Evolutionary conservation across 202 grass and related monocot genomes (phyloP).

Genomic region (Thinopyrum obtusiflorum): DNA sequence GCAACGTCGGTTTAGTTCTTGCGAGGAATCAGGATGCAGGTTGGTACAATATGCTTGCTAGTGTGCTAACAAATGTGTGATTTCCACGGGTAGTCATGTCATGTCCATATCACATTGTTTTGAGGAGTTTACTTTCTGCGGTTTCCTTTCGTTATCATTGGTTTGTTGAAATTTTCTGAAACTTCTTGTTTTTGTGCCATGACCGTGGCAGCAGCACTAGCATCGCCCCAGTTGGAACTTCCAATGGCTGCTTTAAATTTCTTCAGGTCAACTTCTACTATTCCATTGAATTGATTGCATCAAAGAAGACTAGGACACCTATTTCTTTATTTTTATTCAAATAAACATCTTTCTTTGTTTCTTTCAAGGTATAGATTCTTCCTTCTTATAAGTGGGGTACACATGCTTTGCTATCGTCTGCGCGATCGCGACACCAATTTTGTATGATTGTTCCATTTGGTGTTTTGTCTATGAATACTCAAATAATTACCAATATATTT

Average conservation of each 20-base stretch:
- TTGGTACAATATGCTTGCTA: neutral
- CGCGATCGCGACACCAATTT: neutral
- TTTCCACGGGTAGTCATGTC: neutral
- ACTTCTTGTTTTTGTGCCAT: neutral
- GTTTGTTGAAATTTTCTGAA: conserved; percentile 8
- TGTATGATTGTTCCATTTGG: conserved; percentile 1
- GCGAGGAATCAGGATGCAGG: neutral
- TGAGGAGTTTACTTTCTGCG: neutral
- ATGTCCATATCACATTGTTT: conserved; percentile 6
- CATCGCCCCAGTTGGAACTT: conserved; percentile 15
- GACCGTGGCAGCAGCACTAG: neutral
- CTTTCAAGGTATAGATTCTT: neutral
- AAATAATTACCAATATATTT: neutral
- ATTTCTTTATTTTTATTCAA: neutral
- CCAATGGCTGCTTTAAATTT: neutral
- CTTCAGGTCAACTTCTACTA: conserved; percentile 17
- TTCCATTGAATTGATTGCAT: conserved; percentile 31
- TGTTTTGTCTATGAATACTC: neutral
- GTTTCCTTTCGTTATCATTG: conserved; percentile 7
- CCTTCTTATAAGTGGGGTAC: neutral
- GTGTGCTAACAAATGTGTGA: neutral
- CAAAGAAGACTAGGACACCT: neutral
- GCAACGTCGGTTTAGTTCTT: neutral
- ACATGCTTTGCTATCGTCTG: neutral
- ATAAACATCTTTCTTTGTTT: neutral